Conservation (phyloP, 192 early-diverging fungal genomes). For the Lobosporangium transversale region DNA sequence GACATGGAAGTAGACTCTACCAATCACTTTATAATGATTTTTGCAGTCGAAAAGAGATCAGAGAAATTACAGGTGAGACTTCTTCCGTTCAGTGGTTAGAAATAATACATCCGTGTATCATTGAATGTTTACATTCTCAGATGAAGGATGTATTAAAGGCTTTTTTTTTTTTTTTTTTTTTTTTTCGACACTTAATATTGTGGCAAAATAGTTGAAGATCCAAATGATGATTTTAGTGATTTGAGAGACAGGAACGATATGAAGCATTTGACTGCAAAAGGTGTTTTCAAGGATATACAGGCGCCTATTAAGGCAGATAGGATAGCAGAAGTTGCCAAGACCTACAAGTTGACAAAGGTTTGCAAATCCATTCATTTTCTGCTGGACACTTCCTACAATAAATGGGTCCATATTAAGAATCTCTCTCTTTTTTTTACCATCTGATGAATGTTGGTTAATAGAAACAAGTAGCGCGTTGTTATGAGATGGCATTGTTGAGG, state of each 20-base stretch:
- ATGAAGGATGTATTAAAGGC: too few relatives aligned
- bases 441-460: conserved; percentile 20
- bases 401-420: background rate
- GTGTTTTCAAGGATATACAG: conserved; percentile 67
- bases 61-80: conserved; percentile 71
- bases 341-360: conserved; percentile 84
- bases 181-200: background rate
- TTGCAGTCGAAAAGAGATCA: conserved; percentile 55
- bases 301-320: conserved; percentile 66
- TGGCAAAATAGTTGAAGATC: conserved; percentile 94
- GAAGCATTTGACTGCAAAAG: conserved; percentile 63
- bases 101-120: too few relatives aligned
- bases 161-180: conserved; percentile 1
- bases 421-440: background rate
- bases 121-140: too few relatives aligned
- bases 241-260: conserved; percentile 90
- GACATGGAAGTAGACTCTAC: conserved; percentile 85
- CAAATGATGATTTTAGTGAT: conserved; percentile 88
- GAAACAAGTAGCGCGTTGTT: conserved; percentile 83
- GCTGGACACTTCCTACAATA: background rate
- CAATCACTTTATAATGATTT: conserved; percentile 65
- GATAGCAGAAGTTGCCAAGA: conserved; percentile 59
- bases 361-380: background rate
- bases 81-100: too few relatives aligned
- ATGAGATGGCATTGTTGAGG: conserved; percentile 80